phyloP scores from a whole-genome alignment of 352 stramenopile genomes.

The Globisporangium recalcitrans region DNA sequence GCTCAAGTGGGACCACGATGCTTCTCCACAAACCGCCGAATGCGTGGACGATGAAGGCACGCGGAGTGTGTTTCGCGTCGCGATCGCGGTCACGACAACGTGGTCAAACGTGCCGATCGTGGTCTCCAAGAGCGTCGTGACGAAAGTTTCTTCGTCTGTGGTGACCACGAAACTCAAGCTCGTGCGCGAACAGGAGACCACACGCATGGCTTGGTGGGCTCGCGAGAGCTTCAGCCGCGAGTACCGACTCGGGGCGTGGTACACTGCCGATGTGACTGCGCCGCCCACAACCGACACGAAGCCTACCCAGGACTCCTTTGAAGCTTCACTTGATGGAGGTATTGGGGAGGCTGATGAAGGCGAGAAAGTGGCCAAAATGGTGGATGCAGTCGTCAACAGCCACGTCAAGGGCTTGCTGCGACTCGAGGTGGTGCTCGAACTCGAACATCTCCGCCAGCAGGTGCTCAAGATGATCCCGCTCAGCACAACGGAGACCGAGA shows the following conservation, averaged over 20 bases:
- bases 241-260: conserved; percentile 76
- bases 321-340: neutral
- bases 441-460: conserved; percentile 65
- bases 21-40: conserved; percentile 15
- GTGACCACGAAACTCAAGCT: conserved; percentile 47
- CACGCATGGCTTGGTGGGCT: conserved; percentile 68
- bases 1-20: conserved; percentile 48
- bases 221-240: conserved; percentile 72
- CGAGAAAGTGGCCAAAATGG: conserved; percentile 10
- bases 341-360: neutral
- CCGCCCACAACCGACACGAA: neutral
- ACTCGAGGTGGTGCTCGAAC: conserved; percentile 43
- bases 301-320: neutral
- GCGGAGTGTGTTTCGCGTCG: conserved; percentile 58
- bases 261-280: conserved; percentile 44
- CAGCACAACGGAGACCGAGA: conserved; percentile 21
- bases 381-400: conserved; percentile 14
- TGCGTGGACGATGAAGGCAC: conserved; percentile 32
- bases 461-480: conserved; percentile 35
- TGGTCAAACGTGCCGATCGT: conserved; percentile 53
- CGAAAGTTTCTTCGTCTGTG: conserved; percentile 45
- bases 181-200: conserved; percentile 36
- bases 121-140: conserved; percentile 62
- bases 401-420: conserved; percentile 41
- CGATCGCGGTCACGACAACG: conserved; percentile 41